Percentiles rank a stretch among this genome's conserved stretches.
phyloP scores from a whole-genome alignment of 1,139 yeast species.

The Entelexis paramagnoliae region DNA sequence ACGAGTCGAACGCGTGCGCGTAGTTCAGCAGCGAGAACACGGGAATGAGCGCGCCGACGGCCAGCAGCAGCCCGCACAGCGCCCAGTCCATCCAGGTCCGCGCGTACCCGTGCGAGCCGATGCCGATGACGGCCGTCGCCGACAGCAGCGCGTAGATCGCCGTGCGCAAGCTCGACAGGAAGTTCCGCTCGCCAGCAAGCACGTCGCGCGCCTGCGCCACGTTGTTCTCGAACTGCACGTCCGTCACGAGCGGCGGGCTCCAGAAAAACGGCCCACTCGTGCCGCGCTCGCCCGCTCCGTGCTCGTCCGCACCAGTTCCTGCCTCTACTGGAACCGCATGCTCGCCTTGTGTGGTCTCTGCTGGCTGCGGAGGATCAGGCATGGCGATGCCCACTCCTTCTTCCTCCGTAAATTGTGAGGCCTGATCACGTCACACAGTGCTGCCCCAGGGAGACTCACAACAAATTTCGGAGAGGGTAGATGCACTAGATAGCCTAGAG shows the following conservation, averaged over 20 bases:
- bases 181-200: conserved; percentile 32
- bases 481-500: too few species aligned
- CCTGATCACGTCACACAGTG: background rate
- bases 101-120: background rate
- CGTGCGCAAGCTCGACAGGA: conserved; percentile 27
- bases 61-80: conserved; percentile 13
- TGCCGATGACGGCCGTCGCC: conserved; percentile 26
- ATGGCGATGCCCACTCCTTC: too few species aligned
- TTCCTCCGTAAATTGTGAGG: background rate
- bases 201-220: conserved; percentile 33
- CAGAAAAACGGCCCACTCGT: conserved; percentile 19
- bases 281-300: too few species aligned
- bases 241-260: conserved; percentile 21
- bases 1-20: conserved; percentile 10
- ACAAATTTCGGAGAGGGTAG: too few species aligned
- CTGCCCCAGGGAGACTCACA: too few species aligned
- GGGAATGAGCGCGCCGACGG: conserved; percentile 18
- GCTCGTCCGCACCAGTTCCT: too few species aligned
- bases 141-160: conserved; percentile 28
- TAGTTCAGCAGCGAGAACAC: conserved; percentile 19
- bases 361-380: background rate
- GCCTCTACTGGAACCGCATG: too few species aligned
- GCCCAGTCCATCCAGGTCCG: conserved; percentile 15
- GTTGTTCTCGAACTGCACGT: conserved; percentile 27
- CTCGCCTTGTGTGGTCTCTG: too few species aligned